phyloP scores from a whole-genome alignment of 805 yeast genomes.

The Candida golubevii region DNA sequence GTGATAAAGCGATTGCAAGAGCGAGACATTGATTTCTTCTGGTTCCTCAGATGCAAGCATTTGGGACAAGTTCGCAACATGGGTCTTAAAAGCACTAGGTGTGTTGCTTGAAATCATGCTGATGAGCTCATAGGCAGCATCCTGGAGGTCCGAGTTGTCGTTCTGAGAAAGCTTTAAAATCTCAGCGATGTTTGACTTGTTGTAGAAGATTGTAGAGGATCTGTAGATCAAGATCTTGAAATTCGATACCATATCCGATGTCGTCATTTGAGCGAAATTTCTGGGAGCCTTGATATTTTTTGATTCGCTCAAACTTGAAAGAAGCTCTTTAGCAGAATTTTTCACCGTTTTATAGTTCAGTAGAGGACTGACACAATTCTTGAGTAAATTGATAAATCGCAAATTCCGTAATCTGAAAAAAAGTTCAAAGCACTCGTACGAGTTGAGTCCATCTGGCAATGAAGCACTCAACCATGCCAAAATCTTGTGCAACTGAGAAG shows the following conservation, averaged over 20 bases:
- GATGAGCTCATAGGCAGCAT: constrained; percentile 49
- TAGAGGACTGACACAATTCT: constrained; percentile 49
- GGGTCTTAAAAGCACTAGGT: constrained; percentile 63
- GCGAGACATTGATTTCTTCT: constrained; percentile 5
- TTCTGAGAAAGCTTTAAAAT: constrained; percentile 47
- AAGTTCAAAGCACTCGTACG: constrained; percentile 47
- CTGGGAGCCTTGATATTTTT: constrained; percentile 40
- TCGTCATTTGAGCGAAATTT: constrained; percentile 30
- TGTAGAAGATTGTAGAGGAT: constrained; percentile 56
- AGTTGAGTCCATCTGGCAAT: constrained; percentile 50
- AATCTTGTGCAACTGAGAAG: constrained; percentile 47
- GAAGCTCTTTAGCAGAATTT: constrained; percentile 61
- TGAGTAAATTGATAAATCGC: constrained; percentile 54
- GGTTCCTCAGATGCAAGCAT: constrained; percentile 26
- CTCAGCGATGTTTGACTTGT: constrained; percentile 57
- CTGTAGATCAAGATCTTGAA: constrained; percentile 60
- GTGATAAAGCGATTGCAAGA: constrained; percentile 56
- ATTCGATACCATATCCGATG: constrained; percentile 48
- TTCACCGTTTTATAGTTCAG: constrained; percentile 57
- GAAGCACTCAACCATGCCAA: constrained; percentile 57
- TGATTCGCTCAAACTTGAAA: constrained; percentile 50
- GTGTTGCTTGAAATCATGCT: constrained; percentile 53
- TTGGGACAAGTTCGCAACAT: constrained; percentile 47
- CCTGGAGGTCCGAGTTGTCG: constrained; percentile 21
- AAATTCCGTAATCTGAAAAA: constrained; percentile 55